Evolutionary conservation across 2,329 filamentous ascomycete genomes (phyloP), one percentile per base, ranked within the genome.

Genomic region (Dothideomycetidae sp.): DNA sequence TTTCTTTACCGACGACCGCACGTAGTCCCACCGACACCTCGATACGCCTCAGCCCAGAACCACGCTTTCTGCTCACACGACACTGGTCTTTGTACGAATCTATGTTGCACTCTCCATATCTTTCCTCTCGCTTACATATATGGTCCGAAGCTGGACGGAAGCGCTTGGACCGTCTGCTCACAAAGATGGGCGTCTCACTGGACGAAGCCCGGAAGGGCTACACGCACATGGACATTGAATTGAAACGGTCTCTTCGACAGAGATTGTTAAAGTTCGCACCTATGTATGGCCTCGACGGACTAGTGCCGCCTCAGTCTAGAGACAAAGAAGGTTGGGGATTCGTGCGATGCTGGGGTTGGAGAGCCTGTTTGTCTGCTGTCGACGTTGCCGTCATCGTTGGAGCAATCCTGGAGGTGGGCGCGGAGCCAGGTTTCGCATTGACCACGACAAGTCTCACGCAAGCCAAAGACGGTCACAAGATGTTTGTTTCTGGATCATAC

Each of bases 61-160:
- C 90, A 7, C 80, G 82, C 29, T 93, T 98, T 48, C 70, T 96
- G 16, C 71, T 98, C 0, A 82, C 96, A 37, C 71, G 90, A 21
- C 90, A 98, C 56, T 98, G 90, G 90, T 93, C 84, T 48, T 66
- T 98, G 10, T 96, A 96, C 57, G 90, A 98, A 53, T 93, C 85
- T 56, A 96, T 98, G 90, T 70, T 96, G 10, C 90, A 98, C 56
- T 94, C 86, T 0, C 86, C 88, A 0, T 96, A 94, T 52, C 72
- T 98, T 3, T 88, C 92, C 42, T 83, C 88, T 3, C 74, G 84
- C 19, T 69, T 98, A 31, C 88, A 92, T 58, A 85, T 93, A 32
- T 98, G 90, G 88, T 92, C 78, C 42, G 90, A 96, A 44, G 73
- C 71, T 35, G 90, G 90, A 3, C 71, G 82, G 37, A 93, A 92